Conservation (phyloP, 2,329 filamentous ascomycete genomes). For the Colletotrichum sp. region DNA sequence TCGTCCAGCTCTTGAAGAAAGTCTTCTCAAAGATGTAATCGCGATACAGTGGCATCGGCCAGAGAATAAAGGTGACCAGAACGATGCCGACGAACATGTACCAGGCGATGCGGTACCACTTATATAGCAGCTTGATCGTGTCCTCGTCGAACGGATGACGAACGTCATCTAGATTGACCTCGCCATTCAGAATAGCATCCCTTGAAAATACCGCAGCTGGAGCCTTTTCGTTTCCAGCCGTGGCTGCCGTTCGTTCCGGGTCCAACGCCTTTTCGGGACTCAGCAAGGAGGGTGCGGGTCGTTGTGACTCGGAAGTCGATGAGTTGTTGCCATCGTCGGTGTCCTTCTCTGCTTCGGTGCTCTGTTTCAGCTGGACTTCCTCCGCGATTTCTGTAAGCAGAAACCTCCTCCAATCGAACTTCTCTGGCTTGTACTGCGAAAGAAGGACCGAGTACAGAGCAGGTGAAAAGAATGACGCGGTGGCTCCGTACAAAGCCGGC, state of each 20-base stretch:
- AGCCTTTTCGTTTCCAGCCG: not conserved
- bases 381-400: not conserved
- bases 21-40: slow-evolving; percentile 53
- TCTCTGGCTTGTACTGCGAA: not conserved
- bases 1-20: slow-evolving; percentile 57
- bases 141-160: not conserved
- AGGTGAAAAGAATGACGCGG: not conserved
- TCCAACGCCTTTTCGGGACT: not conserved
- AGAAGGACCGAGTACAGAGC: not conserved
- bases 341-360: not conserved
- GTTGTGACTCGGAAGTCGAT: not conserved
- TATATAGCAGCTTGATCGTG: not conserved
- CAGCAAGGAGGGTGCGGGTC: not conserved
- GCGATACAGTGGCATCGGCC: slow-evolving; percentile 61
- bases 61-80: slow-evolving; percentile 31
- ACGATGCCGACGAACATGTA: not conserved
- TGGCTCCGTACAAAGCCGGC: not conserved
- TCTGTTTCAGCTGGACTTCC: not conserved
- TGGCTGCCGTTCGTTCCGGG: not conserved
- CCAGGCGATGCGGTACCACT: not conserved
- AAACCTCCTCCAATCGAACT: not conserved
- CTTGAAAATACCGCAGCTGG: not conserved
- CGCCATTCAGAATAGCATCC: not conserved
- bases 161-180: not conserved
- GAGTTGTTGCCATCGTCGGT: not conserved